Conservation (phyloP, 1,284 basidiomycete genomes). For the Tilletia caries region DNA sequence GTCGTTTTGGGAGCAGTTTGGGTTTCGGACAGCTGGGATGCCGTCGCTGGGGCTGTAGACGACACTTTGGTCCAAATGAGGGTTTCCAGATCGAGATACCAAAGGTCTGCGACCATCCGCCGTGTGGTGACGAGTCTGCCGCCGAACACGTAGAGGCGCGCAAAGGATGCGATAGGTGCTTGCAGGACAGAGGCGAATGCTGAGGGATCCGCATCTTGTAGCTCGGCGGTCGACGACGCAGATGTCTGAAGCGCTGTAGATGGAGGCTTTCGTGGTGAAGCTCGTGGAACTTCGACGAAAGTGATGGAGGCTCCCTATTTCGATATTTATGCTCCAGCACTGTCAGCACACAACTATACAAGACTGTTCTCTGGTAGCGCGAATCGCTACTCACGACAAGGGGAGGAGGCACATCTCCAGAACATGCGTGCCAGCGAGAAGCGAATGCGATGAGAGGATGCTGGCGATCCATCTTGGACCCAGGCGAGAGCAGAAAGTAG, state of each 20-base stretch:
- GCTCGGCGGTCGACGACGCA: too few relatives aligned
- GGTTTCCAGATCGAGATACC: conserved; percentile 36
- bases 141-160: conserved; percentile 42
- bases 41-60: background rate
- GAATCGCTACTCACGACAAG: conserved; percentile 33
- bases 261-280: too few relatives aligned
- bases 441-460: conserved; percentile 11
- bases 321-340: too few relatives aligned
- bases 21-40: background rate
- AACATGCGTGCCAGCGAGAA: conserved; percentile 22
- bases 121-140: conserved; percentile 46
- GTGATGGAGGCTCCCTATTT: conserved; percentile 44
- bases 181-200: background rate
- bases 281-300: conserved; percentile 27
- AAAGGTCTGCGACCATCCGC: conserved; percentile 44
- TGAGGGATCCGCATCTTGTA: too few relatives aligned
- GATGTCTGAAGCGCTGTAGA: too few relatives aligned
- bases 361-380: background rate
- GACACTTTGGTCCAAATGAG: conserved; percentile 32
- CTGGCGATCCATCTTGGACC: conserved; percentile 6
- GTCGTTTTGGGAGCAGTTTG: conserved; percentile 12
- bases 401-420: conserved; percentile 42
- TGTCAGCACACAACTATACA: background rate
- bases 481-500: background rate
- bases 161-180: conserved; percentile 11